Evolutionary conservation across 371 early-diverging fungal genomes (phyloP).

Genomic region (Mortierella sp.): DNA sequence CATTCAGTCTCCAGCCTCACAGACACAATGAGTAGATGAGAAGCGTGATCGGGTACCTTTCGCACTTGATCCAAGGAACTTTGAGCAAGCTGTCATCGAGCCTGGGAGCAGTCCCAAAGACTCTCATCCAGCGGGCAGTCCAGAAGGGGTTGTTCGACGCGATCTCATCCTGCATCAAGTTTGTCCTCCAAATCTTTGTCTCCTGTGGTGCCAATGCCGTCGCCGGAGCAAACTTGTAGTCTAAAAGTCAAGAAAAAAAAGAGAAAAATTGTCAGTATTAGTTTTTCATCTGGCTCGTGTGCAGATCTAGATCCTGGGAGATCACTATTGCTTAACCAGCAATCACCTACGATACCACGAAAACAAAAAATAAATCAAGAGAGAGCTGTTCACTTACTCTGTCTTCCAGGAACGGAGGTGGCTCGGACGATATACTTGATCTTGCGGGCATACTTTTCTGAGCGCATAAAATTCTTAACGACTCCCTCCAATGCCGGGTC

Average conservation of each 20-base stretch:
- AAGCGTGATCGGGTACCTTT: constrained; percentile 24
- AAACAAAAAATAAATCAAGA: neutral
- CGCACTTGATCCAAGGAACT: constrained; percentile 56
- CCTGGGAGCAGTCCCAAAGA: constrained; percentile 49
- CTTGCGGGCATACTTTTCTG: constrained; percentile 54
- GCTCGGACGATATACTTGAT: constrained; percentile 49
- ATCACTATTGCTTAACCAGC: neutral
- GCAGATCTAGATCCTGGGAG: too few species aligned
- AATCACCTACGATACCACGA: neutral
- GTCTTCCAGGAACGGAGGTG: constrained; percentile 51
- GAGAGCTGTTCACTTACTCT: constrained; percentile 27
- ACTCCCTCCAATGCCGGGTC: constrained; percentile 44
- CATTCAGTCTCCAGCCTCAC: too few species aligned
- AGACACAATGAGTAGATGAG: neutral
- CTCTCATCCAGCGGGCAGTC: constrained; percentile 55
- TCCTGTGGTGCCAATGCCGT: constrained; percentile 44
- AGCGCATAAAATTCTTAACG: constrained; percentile 46
- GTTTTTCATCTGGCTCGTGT: neutral
- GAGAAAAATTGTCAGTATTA: neutral
- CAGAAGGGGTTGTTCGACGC: constrained; percentile 54
- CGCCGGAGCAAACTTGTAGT: constrained; percentile 52
- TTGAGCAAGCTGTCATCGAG: constrained; percentile 55
- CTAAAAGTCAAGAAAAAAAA: neutral
- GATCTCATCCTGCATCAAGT: constrained; percentile 53
- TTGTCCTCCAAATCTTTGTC: constrained; percentile 39